phyloP scores from a whole-genome alignment of 257 asterid species.

The Nicotiana attenuata region DNA sequence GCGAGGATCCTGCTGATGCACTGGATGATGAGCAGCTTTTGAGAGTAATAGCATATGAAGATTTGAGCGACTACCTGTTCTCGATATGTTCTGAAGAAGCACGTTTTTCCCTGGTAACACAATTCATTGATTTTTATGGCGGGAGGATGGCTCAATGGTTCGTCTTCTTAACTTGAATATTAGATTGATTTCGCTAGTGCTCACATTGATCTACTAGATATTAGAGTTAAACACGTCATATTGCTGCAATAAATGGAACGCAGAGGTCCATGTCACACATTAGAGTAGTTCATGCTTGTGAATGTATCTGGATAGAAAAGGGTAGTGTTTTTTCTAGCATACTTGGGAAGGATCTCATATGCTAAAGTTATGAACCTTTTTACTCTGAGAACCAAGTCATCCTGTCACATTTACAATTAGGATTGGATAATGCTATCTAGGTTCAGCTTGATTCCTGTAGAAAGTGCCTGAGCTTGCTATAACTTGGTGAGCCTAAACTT shows the following conservation, averaged over 20 bases:
- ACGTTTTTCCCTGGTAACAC: conserved; percentile 62
- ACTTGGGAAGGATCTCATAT: neutral
- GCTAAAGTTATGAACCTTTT: neutral
- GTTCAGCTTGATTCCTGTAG: neutral
- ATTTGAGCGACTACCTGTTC: conserved; percentile 79
- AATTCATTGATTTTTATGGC: conserved; percentile 81
- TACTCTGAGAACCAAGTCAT: neutral
- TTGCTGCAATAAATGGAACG: neutral
- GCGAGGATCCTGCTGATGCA: conserved; percentile 36
- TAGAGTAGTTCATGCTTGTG: neutral
- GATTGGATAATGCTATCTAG: neutral
- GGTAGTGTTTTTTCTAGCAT: neutral
- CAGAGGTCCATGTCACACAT: neutral
- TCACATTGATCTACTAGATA: neutral
- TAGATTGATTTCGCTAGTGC: neutral
- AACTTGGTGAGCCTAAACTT: neutral
- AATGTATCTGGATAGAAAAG: neutral
- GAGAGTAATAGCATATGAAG: conserved; percentile 73
- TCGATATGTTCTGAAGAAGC: conserved; percentile 78
- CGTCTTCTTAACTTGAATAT: conserved; percentile 26
- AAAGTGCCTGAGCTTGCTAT: neutral
- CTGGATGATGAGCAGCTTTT: conserved; percentile 79
- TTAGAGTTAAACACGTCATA: neutral
- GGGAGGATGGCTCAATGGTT: conserved; percentile 92
- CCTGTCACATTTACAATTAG: neutral